Base-by-base conservation (phyloP, 106 monocot genomes). In the Posidonia australis region DNA sequence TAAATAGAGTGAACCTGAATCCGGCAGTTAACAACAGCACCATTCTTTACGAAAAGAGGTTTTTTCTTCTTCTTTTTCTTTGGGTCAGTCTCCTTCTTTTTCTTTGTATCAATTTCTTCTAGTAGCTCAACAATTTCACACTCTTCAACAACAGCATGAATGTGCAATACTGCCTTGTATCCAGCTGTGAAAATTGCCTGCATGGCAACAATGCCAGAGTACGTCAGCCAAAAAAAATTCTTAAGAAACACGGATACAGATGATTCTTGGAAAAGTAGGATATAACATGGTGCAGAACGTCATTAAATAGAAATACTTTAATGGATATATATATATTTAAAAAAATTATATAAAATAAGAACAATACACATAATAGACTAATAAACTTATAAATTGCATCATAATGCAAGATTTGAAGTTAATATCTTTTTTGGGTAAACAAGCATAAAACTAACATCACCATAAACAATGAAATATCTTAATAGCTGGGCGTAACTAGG, bases 181-280 rank as follows among this genome's bases (percentile, higher is more conserved):
- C 96, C 96, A 67, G 96, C 90, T 60, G 96, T 98, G 24, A 98
- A 98, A 45, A 98, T 90, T 25, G 90, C 90, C 94, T 96, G 73
- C 26, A 77, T 45, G 31, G 26, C 25, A 43, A 63, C 10, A 69
- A 10, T 19, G 26, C 46, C 27, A 41, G 32, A 45, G n/a, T n/a
- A 45, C 20, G 19, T 51, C 11, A 42, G 17, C 11, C 22, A n/a
- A n/a, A n/a, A 14, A 21, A 67, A 65, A 20, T 55, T 13, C 6
- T 30, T 47, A 36, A 59, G 60, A 41, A 61, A n/a, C n/a, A n/a
- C n/a, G n/a, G n/a, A n/a, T n/a, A n/a, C n/a, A n/a, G n/a, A n/a
- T n/a, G n/a, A n/a, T n/a, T n/a, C n/a, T n/a, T n/a, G n/a, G n/a
- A n/a, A n/a, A n/a, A n/a, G n/a, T n/a, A n/a, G n/a, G n/a, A n/a